Base-by-base conservation (phyloP, 768 basidiomycete species). In the Pleurotus citrinopileatus region DNA sequence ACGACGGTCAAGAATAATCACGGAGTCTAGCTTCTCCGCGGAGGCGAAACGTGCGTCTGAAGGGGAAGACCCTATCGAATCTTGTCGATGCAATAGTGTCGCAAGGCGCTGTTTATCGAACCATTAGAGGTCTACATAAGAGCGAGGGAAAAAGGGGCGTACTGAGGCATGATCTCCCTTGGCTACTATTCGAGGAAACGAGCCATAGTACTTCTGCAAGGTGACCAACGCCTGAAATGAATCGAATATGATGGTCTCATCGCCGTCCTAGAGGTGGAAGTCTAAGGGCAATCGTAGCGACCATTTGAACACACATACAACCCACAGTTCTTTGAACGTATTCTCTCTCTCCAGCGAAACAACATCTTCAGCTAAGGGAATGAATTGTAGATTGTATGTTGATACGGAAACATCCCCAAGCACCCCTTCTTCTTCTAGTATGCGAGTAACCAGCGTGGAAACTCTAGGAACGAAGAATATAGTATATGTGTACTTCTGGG, bases 361-460 rank as follows among this genome's bases (percentile, higher is more conserved):
- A 55, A 98, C 84, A 67, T 99, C 97, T 15, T 92, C 87, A 55
- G 95, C 95, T 32, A 98, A 63, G 13, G 95, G 94, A 57, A 98
- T 93, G 61, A 98, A 91, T 61, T 95, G 94, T 20, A 99, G 78
- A 66, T 92, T 91, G 69, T 93, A 96, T 25, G 91, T 82, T 17
- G 84, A 83, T 26, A 98, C 82, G 6, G 82, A 86, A 42, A 99
- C 77, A 62, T 98, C 95, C n/a, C 97, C 97, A 13, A 95, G 79
- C 0, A 99, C 95, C n/a, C 96, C 97, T 63, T 97, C 90, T 65
- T 98, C 95, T 63, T 98, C 94, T 40, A 99, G 72, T 58, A 94
- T 86, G 53, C 86, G 82, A 28, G 84, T 82, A 50, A 95, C 91
- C 6, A 98, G 78, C 4, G 88, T 89, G 2, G 97, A 98, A 32